Conservation (phyloP, 305 asterid species). For the Salvia sclarea region DNA sequence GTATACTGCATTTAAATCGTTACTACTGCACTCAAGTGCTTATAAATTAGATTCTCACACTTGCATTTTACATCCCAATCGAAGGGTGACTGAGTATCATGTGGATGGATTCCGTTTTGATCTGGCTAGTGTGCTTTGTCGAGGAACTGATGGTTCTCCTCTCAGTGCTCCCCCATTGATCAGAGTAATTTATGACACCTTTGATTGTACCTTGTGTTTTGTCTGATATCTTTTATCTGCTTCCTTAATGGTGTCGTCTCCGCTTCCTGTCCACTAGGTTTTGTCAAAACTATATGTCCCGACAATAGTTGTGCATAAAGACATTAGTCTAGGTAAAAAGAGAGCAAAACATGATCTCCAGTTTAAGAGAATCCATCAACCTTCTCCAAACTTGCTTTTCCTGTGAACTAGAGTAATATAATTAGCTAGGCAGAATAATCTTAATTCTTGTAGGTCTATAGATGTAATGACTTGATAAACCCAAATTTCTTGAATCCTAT, state of each 20-base stretch:
- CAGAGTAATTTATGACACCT: constrained; percentile 37
- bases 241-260: background rate
- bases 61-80: constrained; percentile 24
- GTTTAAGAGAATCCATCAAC: background rate
- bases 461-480: background rate
- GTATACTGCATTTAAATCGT: constrained; percentile 13
- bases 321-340: background rate
- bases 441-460: background rate
- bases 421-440: background rate
- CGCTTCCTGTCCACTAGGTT: background rate
- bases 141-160: constrained; percentile 95
- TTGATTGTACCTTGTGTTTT: background rate
- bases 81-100: constrained; percentile 91
- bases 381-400: background rate
- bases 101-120: constrained; percentile 99
- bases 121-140: constrained; percentile 92
- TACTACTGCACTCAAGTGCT: constrained; percentile 10
- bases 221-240: background rate
- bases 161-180: constrained; percentile 82
- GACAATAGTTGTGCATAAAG: background rate
- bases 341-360: background rate
- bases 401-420: background rate
- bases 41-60: constrained; percentile 25
- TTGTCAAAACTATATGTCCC: background rate
- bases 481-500: background rate